Evolutionary conservation across 2,329 filamentous ascomycete species (phyloP).

Genomic region (Cladophialophora psammophila): DNA sequence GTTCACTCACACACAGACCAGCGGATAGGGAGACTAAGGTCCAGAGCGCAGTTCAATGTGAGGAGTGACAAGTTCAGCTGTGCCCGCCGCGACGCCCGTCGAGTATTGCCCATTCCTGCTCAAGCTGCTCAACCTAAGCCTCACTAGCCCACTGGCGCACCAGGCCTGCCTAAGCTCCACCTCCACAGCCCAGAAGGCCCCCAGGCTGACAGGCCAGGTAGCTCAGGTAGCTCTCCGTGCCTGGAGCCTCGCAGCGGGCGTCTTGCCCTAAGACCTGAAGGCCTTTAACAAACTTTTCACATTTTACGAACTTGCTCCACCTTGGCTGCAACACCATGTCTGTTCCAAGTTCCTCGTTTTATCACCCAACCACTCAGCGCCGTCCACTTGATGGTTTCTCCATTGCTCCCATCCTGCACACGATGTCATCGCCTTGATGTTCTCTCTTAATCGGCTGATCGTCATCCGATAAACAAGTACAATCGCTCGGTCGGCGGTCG

Average conservation of each 20-base stretch:
- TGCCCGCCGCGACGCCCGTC: constrained; percentile 2
- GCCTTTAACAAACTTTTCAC: constrained; percentile 3
- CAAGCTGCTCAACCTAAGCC: not conserved
- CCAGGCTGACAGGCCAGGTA: constrained; percentile 1
- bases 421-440: constrained; percentile 16
- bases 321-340: constrained; percentile 18
- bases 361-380: constrained; percentile 15
- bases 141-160: no score
- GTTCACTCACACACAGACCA: constrained; percentile 15
- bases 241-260: constrained; percentile 16
- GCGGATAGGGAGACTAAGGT: not conserved
- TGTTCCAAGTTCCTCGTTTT: constrained; percentile 19
- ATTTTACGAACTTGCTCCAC: constrained; percentile 18
- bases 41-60: not conserved
- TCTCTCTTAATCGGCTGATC: constrained; percentile 14
- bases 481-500: not conserved
- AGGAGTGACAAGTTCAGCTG: not conserved
- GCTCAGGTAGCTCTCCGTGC: not conserved
- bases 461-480: constrained; percentile 1
- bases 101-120: not conserved
- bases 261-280: not conserved
- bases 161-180: not conserved
- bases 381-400: not conserved
- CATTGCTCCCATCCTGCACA: constrained; percentile 2
- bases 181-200: not conserved